Base-by-base conservation (phyloP, 2,329 filamentous ascomycete species). In the Alternaria angustiovoidea region DNA sequence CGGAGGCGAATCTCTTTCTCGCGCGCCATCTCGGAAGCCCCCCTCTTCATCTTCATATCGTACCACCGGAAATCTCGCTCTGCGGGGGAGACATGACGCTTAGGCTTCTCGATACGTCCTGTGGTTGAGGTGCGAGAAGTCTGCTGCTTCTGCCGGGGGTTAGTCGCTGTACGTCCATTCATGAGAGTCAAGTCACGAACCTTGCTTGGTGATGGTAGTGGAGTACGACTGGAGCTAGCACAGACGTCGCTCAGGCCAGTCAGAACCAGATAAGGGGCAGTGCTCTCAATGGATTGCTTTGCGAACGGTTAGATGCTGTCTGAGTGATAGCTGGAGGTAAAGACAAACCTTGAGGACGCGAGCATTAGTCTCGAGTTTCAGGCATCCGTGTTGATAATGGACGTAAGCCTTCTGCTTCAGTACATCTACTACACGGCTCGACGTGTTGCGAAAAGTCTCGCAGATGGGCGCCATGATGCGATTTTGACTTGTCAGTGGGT, bases 31-130 rank as follows among this genome's bases (percentile, higher is more conserved):
- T 49, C 20, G 16, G 14, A 20, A n/a, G 46, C 22, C 16, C 38
- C 30, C 20, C 20, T 34, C 46, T 49, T 49, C 46, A 49, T 49
- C 20, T 22, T 30, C 46, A 48, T 48, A 8, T 49, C 46, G n/a
- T 49, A 49, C 46, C 46, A 49, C 30, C 14, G 14, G n/a, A 22
- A 11, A 3, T 38, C 32, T 16, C 32, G 30, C 5, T 49, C 20
- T 18, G 12, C 30, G 5, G 32, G 46, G 12, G 32, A 8, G 8
- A 7, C 8, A 11, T 49, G 20, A 5, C 20, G 32, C 46, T 38
- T 49, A 8, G 20, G 46, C 9, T 49, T 49, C 32, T 22, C 32
- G 30, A 49, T 38, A 20, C 46, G 32, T 4, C 46, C 46, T 18
- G 46, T 38, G 20, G 32, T 22, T 7, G 30, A 26, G 30, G 7